These are phyloP conservation scores for Colletotrichum sp. DNA, from an alignment of 2,329 filamentous ascomycete genomes.

Conservation along the genomic window DNA sequence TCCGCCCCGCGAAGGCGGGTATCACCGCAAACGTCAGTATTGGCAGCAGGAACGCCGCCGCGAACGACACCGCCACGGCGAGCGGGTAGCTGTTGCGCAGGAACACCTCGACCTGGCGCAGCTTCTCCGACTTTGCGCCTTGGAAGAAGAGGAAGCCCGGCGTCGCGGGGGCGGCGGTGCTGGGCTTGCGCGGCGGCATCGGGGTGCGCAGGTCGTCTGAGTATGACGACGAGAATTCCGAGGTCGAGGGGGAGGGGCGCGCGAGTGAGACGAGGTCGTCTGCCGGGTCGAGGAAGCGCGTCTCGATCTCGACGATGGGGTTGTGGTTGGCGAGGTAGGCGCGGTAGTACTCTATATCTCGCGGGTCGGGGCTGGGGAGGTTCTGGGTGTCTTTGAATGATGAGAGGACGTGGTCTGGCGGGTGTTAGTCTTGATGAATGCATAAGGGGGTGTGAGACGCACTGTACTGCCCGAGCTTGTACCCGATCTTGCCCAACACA, in stretches of 20 bases:
- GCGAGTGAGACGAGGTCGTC: slow-evolving; percentile 58
- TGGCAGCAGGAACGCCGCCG: slow-evolving; percentile 59
- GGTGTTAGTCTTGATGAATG: no score
- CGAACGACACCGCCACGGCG: slow-evolving; percentile 48
- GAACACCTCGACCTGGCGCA: not conserved
- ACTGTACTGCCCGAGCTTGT: slow-evolving; percentile 71
- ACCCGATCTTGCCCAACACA: slow-evolving; percentile 65
- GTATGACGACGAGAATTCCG: not conserved
- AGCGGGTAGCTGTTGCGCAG: slow-evolving; percentile 17
- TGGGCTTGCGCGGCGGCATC: slow-evolving; percentile 17
- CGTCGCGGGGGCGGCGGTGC: not conserved
- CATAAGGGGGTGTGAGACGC: no score
- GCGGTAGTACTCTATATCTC: slow-evolving; percentile 57
- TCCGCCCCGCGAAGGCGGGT: slow-evolving; percentile 59
- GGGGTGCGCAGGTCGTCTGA: slow-evolving; percentile 17
- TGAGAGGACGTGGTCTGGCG: slow-evolving; percentile 60
- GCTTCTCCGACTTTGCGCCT: not conserved
- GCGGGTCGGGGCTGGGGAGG: slow-evolving; percentile 50
- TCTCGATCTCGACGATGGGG: slow-evolving; percentile 64
- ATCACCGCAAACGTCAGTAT: slow-evolving; percentile 64
- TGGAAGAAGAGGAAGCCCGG: not conserved
- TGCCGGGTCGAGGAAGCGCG: slow-evolving; percentile 60
- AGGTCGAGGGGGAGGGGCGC: not conserved
- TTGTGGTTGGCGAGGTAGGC: slow-evolving; percentile 59
- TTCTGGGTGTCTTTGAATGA: slow-evolving; percentile 61